phyloP scores from a whole-genome alignment of 345 rosid species.

The Citrus unshiu region DNA sequence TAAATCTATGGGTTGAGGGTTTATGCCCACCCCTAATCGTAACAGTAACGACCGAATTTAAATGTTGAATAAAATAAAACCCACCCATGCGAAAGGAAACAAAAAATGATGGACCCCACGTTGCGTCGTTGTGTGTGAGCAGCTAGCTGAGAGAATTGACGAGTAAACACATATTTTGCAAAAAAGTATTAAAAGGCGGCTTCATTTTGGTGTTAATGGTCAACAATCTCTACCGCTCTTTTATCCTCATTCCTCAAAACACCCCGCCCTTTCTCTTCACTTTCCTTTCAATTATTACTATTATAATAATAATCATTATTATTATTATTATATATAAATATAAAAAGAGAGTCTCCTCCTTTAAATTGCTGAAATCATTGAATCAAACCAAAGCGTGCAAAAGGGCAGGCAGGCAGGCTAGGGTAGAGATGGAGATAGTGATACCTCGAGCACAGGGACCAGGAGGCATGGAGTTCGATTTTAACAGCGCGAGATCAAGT shows the following conservation, averaged over 20 bases:
- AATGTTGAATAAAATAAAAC: background rate
- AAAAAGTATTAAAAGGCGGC: constrained; percentile 37
- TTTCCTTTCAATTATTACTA: constrained; percentile 2
- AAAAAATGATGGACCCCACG: background rate
- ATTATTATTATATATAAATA: too few relatives aligned
- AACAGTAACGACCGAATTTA: constrained; percentile 6
- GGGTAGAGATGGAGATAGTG: constrained; percentile 40
- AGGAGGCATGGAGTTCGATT: constrained; percentile 44
- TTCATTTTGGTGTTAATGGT: constrained; percentile 12
- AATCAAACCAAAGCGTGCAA: background rate
- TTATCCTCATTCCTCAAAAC: background rate
- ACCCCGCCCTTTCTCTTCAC: background rate
- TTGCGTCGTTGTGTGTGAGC: too few relatives aligned
- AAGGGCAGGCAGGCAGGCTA: background rate
- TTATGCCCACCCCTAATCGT: too few relatives aligned
- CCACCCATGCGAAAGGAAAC: background rate
- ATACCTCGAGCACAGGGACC: constrained; percentile 28
- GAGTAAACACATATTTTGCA: background rate
- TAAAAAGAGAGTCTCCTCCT: background rate
- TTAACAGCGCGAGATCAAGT: constrained; percentile 36
- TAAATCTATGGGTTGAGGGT: too few relatives aligned
- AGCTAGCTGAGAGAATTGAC: background rate
- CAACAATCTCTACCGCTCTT: constrained; percentile 36
- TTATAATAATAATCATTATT: too few relatives aligned
- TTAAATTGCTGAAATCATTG: background rate